phyloP scores from a whole-genome alignment of 176 grass and related monocot genomes.

The Bolboschoenus planiculmis region DNA sequence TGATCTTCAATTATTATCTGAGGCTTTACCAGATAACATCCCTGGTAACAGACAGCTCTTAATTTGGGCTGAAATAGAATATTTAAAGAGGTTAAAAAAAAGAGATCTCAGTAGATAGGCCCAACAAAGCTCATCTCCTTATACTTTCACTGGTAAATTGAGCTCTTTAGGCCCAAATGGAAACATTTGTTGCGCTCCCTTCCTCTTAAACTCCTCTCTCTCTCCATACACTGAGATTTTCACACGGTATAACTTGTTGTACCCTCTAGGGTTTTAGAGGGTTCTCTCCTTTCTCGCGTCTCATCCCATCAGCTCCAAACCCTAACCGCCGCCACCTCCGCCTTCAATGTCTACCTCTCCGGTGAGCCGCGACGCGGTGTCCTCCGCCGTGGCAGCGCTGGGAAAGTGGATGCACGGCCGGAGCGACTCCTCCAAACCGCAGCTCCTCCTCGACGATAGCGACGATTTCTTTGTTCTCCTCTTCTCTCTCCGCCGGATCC shows the following conservation, averaged over 20 bases:
- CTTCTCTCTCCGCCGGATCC: constrained; percentile 9
- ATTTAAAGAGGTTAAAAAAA: background rate
- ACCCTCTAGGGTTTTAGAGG: background rate
- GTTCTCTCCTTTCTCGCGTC: background rate
- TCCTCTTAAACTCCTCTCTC: too few species aligned
- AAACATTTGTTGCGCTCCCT: background rate
- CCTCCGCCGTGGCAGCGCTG: constrained; percentile 7
- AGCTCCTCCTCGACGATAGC: constrained; percentile 16
- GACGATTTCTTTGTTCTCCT: constrained; percentile 20
- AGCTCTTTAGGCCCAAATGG: background rate
- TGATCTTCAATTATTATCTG: too few species aligned
- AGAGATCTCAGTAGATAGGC: background rate
- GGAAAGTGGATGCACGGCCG: constrained; percentile 9
- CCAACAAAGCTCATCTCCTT: background rate
- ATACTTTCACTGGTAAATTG: background rate
- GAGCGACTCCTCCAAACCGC: background rate
- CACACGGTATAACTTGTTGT: background rate
- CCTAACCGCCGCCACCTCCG: background rate
- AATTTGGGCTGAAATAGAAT: background rate
- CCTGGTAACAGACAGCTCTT: too few species aligned
- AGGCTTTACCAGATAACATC: too few species aligned
- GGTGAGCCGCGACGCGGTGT: background rate
- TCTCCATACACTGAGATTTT: too few species aligned
- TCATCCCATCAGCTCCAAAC: background rate
- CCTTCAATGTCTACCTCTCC: background rate